Conservation (phyloP, 2,329 filamentous ascomycete genomes). For the Penicillium sp. region DNA sequence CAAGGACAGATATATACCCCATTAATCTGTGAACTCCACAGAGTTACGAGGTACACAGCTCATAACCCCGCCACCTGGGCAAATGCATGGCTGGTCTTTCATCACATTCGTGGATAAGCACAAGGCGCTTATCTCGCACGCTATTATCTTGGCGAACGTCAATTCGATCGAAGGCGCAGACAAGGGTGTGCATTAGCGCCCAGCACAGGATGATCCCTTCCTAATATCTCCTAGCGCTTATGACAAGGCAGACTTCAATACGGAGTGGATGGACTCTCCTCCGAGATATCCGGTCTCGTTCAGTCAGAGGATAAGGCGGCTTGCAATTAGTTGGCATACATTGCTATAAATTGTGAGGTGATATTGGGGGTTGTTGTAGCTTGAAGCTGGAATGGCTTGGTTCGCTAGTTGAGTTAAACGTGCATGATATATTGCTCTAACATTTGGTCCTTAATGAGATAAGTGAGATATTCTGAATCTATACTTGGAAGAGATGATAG, state of each 20-base stretch:
- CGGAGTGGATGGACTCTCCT: background rate
- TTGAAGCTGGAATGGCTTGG: background rate
- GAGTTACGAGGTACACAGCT: background rate
- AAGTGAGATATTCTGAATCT: background rate
- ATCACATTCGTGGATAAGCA: background rate
- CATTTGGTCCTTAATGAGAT: background rate
- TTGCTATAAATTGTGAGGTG: background rate
- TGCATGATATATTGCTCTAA: background rate
- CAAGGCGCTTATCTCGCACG: background rate
- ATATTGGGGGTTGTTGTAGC: background rate
- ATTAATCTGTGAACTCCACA: background rate
- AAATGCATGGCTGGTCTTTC: background rate
- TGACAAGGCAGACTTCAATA: background rate
- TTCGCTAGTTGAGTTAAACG: background rate
- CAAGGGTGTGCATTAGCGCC: background rate
- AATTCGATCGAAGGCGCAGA: background rate
- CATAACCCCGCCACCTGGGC: background rate
- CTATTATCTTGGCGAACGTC: background rate
- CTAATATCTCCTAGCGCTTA: background rate
- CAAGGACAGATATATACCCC: background rate
- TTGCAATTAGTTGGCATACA: background rate
- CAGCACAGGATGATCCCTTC: background rate
- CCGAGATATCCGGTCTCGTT: background rate
- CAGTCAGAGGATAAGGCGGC: background rate
- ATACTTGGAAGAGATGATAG: background rate